Evolutionary conservation across 202 grass and related monocot genomes (phyloP).

Genomic region (Cymbopogon flexuosus): DNA sequence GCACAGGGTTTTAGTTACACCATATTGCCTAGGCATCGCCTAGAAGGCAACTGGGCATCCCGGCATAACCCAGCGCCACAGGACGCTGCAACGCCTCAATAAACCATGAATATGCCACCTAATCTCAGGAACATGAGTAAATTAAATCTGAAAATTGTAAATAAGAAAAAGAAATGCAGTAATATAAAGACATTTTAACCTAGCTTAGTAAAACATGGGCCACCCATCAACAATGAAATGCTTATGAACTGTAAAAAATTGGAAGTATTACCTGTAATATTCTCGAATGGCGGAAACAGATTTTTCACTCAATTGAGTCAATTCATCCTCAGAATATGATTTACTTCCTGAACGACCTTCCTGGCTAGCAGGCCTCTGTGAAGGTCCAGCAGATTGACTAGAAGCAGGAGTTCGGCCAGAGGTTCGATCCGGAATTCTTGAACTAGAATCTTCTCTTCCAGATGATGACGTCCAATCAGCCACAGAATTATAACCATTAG

Average conservation of each 20-base stretch:
- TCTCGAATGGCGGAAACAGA: constrained; percentile 74
- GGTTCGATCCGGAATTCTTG: constrained; percentile 33
- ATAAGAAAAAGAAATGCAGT: background rate
- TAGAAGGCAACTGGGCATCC: no score
- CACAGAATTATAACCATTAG: constrained; percentile 49
- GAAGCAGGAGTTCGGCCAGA: constrained; percentile 35
- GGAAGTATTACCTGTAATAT: constrained; percentile 72
- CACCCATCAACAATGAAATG: background rate
- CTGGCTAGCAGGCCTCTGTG: constrained; percentile 45
- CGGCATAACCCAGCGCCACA: no score
- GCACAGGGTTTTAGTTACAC: no score
- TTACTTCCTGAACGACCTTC: constrained; percentile 43
- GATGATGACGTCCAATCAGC: constrained; percentile 33
- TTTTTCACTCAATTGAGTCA: constrained; percentile 80
- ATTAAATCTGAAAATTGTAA: background rate
- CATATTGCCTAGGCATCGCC: no score
- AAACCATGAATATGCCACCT: background rate
- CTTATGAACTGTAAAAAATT: background rate
- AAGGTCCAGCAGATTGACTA: constrained; percentile 44
- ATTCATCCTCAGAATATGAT: constrained; percentile 51
- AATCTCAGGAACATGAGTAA: background rate
- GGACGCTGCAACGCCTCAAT: no score
- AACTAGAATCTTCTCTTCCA: constrained; percentile 43
- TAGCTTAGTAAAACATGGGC: background rate
- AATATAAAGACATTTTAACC: background rate